These are phyloP conservation scores for Meira nashicola DNA, from an alignment of 1,284 basidiomycete species.

Conservation along the genomic window DNA sequence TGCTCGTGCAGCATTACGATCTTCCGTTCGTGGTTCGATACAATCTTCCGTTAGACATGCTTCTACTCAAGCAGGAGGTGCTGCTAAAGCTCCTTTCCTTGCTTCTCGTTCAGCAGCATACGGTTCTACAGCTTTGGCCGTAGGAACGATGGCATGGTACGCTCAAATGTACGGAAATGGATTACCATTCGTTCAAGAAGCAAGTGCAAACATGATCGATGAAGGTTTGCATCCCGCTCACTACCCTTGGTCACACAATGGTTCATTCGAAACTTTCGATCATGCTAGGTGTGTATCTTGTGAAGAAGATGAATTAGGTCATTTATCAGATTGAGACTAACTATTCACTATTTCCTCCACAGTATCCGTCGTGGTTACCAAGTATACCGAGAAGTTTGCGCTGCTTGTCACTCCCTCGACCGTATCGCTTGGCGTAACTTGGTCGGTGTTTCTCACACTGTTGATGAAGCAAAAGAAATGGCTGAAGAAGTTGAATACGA, in stretches of 20 bases:
- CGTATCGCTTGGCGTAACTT: conserved; percentile 99
- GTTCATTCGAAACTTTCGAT: conserved; percentile 84
- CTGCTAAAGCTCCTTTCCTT: conserved; percentile 53
- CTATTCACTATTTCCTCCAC: conserved; percentile 3
- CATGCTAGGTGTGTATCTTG: conserved; percentile 61
- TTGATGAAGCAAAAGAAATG: conserved; percentile 82
- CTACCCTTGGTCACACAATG: conserved; percentile 89
- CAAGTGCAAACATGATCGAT: conserved; percentile 60
- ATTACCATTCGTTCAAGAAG: conserved; percentile 42
- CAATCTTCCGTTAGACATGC: neutral
- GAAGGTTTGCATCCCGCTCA: conserved; percentile 85
- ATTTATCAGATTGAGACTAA: neutral
- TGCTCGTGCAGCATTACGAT: conserved; percentile 6
- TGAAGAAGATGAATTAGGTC: neutral
- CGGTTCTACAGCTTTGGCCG: conserved; percentile 72
- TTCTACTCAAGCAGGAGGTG: conserved; percentile 8
- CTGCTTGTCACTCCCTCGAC: conserved; percentile 97
- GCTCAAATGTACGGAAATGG: conserved; percentile 79
- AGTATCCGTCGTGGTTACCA: conserved; percentile 97
- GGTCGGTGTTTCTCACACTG: conserved; percentile 94
- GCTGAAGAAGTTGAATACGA: conserved; percentile 88
- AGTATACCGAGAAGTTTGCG: conserved; percentile 98
- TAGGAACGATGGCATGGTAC: conserved; percentile 91
- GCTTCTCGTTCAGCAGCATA: conserved; percentile 73
- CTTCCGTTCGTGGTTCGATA: neutral